Conservation (phyloP, 2,329 filamentous ascomycete genomes). For the Aspergillus brunneoviolaceus region DNA sequence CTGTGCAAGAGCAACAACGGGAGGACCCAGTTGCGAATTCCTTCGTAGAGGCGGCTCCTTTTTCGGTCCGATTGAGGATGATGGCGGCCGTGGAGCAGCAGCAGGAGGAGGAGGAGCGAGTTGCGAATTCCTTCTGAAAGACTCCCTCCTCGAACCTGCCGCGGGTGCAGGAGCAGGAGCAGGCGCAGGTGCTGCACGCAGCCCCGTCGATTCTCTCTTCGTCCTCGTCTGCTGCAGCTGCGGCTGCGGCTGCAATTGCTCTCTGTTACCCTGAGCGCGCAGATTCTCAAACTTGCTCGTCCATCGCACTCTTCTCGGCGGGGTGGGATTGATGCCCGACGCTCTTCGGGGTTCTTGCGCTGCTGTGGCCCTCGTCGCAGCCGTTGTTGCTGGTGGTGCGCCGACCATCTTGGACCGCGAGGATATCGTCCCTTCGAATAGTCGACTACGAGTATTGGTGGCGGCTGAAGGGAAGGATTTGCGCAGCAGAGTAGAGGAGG, state of each 20-base stretch:
- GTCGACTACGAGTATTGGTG: not conserved
- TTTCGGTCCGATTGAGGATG: no score
- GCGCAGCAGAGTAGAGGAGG: not conserved
- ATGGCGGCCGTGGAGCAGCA: no score
- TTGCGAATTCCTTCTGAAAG: no score
- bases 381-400: not conserved
- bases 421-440: not conserved
- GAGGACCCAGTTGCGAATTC: no score
- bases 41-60: no score
- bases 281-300: slow-evolving; percentile 8
- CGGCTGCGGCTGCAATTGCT: not conserved
- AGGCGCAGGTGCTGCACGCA: not conserved
- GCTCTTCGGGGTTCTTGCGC: not conserved
- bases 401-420: not conserved
- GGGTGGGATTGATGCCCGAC: not conserved
- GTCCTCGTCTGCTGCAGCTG: not conserved
- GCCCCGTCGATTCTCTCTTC: not conserved
- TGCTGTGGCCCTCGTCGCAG: not conserved
- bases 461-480: not conserved
- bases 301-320: slow-evolving; percentile 7
- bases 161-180: no score
- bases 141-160: no score
- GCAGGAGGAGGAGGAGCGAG: no score
- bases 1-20: no score
- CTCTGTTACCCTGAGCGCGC: not conserved